Evolutionary conservation across 208 protist species (phyloP).

Genomic region (Leishmania martiniquensis): DNA sequence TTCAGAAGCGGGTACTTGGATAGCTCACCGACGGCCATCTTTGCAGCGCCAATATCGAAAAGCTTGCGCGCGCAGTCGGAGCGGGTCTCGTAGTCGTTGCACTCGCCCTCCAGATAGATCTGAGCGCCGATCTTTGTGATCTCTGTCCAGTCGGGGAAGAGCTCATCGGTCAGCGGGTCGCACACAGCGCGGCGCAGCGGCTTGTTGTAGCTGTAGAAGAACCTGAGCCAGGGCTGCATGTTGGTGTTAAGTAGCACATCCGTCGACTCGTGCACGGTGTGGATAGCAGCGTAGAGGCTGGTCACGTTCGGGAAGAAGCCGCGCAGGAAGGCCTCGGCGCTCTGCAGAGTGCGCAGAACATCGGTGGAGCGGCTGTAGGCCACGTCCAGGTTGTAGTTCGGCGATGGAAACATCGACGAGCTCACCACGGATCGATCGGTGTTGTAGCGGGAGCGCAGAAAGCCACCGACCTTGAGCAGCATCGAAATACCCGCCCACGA

Average conservation of each 20-base stretch:
- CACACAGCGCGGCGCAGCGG: slow-evolving; percentile 29
- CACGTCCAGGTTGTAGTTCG: slow-evolving; percentile 52
- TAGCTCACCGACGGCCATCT: slow-evolving; percentile 31
- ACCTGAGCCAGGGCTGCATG: slow-evolving; percentile 28
- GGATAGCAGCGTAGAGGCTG: slow-evolving; percentile 53
- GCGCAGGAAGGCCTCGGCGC: slow-evolving; percentile 48
- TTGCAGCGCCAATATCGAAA: slow-evolving; percentile 58
- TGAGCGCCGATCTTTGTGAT: slow-evolving; percentile 47
- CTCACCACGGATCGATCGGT: slow-evolving; percentile 32
- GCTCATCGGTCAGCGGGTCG: slow-evolving; percentile 43
- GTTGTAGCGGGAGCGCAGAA: slow-evolving; percentile 47
- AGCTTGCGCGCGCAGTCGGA: slow-evolving; percentile 45
- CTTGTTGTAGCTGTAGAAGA: slow-evolving; percentile 32
- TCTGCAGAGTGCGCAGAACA: slow-evolving; percentile 62
- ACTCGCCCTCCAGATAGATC: slow-evolving; percentile 50
- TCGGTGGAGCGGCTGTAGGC: slow-evolving; percentile 66
- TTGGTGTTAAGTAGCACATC: slow-evolving; percentile 46
- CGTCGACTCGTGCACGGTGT: slow-evolving; percentile 35
- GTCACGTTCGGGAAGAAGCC: slow-evolving; percentile 44
- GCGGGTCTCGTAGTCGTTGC: slow-evolving; percentile 41
- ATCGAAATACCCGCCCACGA: slow-evolving; percentile 38
- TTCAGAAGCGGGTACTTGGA: slow-evolving; percentile 29
- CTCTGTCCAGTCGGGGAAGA: slow-evolving; percentile 36
- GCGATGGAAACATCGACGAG: slow-evolving; percentile 33
- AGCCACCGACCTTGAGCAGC: slow-evolving; percentile 48